Conservation (phyloP, 371 early-diverging fungal genomes). For the Mucor ambiguus region DNA sequence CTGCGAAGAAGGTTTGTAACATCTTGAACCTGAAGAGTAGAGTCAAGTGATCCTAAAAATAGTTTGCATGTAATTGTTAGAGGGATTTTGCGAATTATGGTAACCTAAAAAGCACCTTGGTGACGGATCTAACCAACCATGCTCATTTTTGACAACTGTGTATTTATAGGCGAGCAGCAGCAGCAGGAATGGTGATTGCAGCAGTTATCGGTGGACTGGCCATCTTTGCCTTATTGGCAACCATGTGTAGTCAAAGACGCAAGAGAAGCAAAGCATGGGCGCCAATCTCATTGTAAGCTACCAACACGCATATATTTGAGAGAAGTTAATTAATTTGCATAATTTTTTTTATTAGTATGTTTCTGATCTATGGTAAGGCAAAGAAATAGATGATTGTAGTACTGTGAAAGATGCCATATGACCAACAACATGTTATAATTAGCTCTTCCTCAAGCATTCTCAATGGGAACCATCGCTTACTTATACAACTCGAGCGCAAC, state of each 20-base stretch:
- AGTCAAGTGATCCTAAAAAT: background rate
- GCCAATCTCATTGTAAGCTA: conserved; percentile 39
- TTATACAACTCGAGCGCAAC: conserved; percentile 45
- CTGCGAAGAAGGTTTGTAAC: conserved; percentile 45
- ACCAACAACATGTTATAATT: background rate
- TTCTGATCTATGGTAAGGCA: conserved; percentile 28
- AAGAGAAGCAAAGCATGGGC: conserved; percentile 48
- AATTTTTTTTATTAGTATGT: conserved; percentile 20
- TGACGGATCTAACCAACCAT: background rate
- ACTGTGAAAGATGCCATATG: background rate
- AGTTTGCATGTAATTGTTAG: conserved; percentile 16
- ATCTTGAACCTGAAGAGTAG: background rate
- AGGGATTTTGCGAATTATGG: conserved; percentile 56
- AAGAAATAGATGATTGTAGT: background rate
- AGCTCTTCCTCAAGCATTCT: conserved; percentile 37
- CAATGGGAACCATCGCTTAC: conserved; percentile 51
- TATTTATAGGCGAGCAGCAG: conserved; percentile 41
- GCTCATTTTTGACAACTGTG: background rate
- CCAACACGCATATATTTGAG: background rate
- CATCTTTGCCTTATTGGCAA: conserved; percentile 37
- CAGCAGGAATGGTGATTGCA: conserved; percentile 47
- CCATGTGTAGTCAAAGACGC: conserved; percentile 46
- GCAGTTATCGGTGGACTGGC: conserved; percentile 43
- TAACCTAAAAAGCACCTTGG: conserved; percentile 7
- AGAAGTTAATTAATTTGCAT: background rate